Conservation (phyloP, 257 asterid species). For the Mentha longifolia region DNA sequence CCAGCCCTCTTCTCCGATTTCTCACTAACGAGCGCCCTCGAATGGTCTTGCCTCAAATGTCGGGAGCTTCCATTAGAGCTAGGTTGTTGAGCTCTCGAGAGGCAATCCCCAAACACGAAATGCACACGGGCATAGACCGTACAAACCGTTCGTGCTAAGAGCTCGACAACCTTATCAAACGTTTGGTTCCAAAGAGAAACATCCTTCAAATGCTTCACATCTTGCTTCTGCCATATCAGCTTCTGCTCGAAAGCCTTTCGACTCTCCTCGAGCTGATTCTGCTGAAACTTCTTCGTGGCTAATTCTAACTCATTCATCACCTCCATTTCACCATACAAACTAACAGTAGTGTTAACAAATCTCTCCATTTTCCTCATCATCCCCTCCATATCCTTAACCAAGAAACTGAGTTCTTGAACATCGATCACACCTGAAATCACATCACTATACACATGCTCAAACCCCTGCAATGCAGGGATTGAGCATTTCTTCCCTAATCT, state of each 20-base stretch:
- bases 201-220: conserved; percentile 82
- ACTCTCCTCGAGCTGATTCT: conserved; percentile 75
- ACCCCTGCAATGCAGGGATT: conserved; percentile 82
- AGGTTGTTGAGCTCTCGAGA: conserved; percentile 35
- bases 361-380: conserved; percentile 83
- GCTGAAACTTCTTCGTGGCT: conserved; percentile 81
- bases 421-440: conserved; percentile 68
- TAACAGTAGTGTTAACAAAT: conserved; percentile 60
- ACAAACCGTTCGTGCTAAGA: conserved; percentile 76
- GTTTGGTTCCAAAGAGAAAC: conserved; percentile 87
- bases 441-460: conserved; percentile 94
- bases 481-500: conserved; percentile 94
- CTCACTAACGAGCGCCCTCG: conserved; percentile 37
- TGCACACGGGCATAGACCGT: conserved; percentile 67
- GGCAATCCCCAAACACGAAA: conserved; percentile 53
- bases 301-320: conserved; percentile 74
- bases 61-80: conserved; percentile 41
- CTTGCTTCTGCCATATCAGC: conserved; percentile 84
- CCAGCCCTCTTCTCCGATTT: conserved; percentile 39
- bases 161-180: conserved; percentile 80
- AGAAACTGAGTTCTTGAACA: conserved; percentile 72
- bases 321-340: conserved; percentile 72
- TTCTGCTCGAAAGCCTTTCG: conserved; percentile 84
- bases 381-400: conserved; percentile 93
- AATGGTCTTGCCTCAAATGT: conserved; percentile 42